These are phyloP conservation scores for Ganoderma multipileum DNA, from an alignment of 1,284 basidiomycete species.

Conservation along the genomic window DNA sequence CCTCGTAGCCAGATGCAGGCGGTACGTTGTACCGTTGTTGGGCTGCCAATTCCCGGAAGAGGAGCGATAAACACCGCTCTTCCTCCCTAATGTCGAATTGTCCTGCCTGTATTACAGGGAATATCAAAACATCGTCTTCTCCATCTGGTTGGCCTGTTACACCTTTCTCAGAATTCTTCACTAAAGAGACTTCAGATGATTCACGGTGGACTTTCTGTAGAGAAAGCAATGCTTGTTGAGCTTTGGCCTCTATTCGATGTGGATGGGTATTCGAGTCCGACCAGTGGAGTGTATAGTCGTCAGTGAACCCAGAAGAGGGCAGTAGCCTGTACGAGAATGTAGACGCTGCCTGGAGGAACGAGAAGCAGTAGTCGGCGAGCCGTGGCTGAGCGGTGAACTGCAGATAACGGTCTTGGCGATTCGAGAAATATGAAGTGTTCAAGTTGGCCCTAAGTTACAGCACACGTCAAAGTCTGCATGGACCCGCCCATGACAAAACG, in stretches of 20 bases:
- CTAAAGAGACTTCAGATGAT: constrained; percentile 26
- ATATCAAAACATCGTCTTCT: constrained; percentile 63
- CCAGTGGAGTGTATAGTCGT: constrained; percentile 62
- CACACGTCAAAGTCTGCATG: constrained; percentile 11
- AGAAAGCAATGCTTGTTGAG: constrained; percentile 50
- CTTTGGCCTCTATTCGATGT: constrained; percentile 63
- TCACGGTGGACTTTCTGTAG: constrained; percentile 56
- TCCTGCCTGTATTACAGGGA: constrained; percentile 87
- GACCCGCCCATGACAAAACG: background rate
- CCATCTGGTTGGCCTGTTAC: constrained; percentile 2
- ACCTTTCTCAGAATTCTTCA: constrained; percentile 6
- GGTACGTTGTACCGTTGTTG: constrained; percentile 14
- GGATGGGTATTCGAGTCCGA: constrained; percentile 61
- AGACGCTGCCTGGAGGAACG: constrained; percentile 75
- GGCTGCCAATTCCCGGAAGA: constrained; percentile 57
- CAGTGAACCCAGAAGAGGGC: constrained; percentile 38
- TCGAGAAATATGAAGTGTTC: constrained; percentile 92
- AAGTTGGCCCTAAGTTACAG: constrained; percentile 83
- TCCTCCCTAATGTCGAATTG: constrained; percentile 86
- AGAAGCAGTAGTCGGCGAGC: constrained; percentile 85
- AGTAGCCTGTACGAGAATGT: constrained; percentile 79
- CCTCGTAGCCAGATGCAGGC: constrained; percentile 24
- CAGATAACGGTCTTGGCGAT: constrained; percentile 95
- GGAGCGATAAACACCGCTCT: constrained; percentile 64
- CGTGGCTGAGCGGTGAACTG: constrained; percentile 68